Base-by-base conservation (phyloP, 2,329 filamentous ascomycete genomes). In the Apiospora koreana region DNA sequence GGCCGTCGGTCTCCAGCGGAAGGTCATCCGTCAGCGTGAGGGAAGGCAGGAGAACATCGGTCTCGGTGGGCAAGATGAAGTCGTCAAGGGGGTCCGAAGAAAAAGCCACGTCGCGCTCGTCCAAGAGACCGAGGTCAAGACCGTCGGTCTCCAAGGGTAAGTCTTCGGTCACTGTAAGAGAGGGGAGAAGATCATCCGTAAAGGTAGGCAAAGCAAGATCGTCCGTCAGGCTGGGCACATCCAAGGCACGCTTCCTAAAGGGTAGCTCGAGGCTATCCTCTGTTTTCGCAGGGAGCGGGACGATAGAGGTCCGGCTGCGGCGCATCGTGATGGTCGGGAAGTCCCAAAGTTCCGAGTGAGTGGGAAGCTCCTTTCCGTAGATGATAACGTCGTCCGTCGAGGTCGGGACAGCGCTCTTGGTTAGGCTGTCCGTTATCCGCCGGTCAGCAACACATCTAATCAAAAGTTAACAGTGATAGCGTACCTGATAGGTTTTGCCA, bases 401-500 rank as follows among this genome's bases (percentile, higher is more conserved):
- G 16, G n/a, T 45, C 23, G 64, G 21, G 25, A 41, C 21, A 14
- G 41, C 25, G 18, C 18, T 66, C 41, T 66, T 28, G 16, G 38
- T 45, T 2, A 43, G 6, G 64, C 16, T 45, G 9, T 45, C 38
- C 64, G 21, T 66, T 41, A 28, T 31, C 12, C 16, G 14, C 5
- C 16, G 21, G 14, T 45, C 5, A 45, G n/a, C 9, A 43, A 23
- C 8, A 28, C 7, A 21, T 23, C 23, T 3, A 43, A n/a, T 3
- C 14, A 21, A 12, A 7, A 21, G 5, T 4, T 21, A n/a, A 18
- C 4, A 31, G 14, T 46, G 18, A 14, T 46, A 21, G 45, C 75
- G 75, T 74, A 78, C 76, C 68, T 48, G 69, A 78, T 76, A 62
- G 76, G 76, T 67, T 74, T 77, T 25, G 77, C 76, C 73, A 78